Base-by-base conservation (phyloP, 805 yeast species). In the Candida rishiriensis region DNA sequence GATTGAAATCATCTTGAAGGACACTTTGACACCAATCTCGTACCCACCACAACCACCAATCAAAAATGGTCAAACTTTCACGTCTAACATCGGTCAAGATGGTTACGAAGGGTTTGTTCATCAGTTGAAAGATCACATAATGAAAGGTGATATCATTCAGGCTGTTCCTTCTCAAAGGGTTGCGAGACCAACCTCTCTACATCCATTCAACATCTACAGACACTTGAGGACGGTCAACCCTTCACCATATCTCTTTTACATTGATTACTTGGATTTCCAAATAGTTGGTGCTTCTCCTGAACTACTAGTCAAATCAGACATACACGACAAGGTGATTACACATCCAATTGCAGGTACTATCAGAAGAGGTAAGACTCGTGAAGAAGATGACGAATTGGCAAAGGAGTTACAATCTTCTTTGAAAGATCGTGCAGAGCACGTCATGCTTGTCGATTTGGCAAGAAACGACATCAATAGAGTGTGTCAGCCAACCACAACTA, bases 301-400 rank as follows among this genome's bases (percentile, higher is more conserved):
- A 64, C 69, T 91, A 44, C 72, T 93, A 45, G 97, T 91, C 43
- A 87, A 88, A 64, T 72, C 88, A 6, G 97, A 89, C 53, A 49
- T 53, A 18, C 72, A 83, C 31, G 80, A 84, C 50, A 81, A 86
- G 55, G 79, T 93, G 15, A 75, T 91, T 41, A 93, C 97, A 2
- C 98, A 93, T 64, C 99, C 99, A 16, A 93, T 93, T 61, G 99
- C 99, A 1, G 99, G 99, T 41, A 93, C 99, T 3, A 85, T 93
- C 46, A 78, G 72, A 54, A 80, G 99, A 59, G 99, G 99, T 40
- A 76, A 79, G 55, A 88, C 98, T 10, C 71, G 82, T 18, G 95
- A 88, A 56, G 98, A 93, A 64, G 99, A 93, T 58, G 96, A 90
- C 60, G 69, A 68, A 49, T 73, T 89, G 42, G 97, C 98, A 2